Base-by-base conservation (phyloP, 192 early-diverging fungal genomes). In the Dissophora globulifera region DNA sequence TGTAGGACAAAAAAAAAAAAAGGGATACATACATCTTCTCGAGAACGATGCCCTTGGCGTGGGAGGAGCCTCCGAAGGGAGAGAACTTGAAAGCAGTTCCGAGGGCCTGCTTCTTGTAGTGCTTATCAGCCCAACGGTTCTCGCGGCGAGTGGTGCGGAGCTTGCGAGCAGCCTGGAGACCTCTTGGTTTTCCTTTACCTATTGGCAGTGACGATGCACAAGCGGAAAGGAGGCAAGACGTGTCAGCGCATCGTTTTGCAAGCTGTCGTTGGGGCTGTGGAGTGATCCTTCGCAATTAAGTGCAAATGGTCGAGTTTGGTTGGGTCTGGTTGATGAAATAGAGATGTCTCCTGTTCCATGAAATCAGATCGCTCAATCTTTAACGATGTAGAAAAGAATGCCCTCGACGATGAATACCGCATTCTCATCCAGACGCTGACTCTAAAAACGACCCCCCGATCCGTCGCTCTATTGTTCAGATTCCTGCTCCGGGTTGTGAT, bases 11-110 rank as follows among this genome's bases (percentile, higher is more conserved):
- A 20, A n/a, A 33, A 38, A 12, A 38, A 38, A 38, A 54, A 38
- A 38, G 12, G 0, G 20, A 55, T 29, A 83, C 88, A 31, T 87
- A 94, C 93, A 99, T 98, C 92, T 99, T 99, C 90, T 99, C 98
- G 69, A 99, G 91, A 64, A 98, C 96, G 82, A 99, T 99, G 70
- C 98, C 98, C 94, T 99, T 99, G 84, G 98, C 98, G 87, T 99
- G 98, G 59, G 98, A 99, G 57, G 98, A 93, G 63, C 96, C 98
- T 88, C 94, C 96, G 88, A 99, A 99, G 41, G 98, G 98, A 78
- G 94, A 96, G 84, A 89, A 96, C 85, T 93, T 95, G 94, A 85
- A 99, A 59, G 95, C 94, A 78, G 98, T 99, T 81, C 96, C 96
- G 65, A 99, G 89, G 55, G 95, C 95, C 78, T 95, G 88, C 89